phyloP scores from a whole-genome alignment of 306 rosid species.

The Gillenia trifoliata region DNA sequence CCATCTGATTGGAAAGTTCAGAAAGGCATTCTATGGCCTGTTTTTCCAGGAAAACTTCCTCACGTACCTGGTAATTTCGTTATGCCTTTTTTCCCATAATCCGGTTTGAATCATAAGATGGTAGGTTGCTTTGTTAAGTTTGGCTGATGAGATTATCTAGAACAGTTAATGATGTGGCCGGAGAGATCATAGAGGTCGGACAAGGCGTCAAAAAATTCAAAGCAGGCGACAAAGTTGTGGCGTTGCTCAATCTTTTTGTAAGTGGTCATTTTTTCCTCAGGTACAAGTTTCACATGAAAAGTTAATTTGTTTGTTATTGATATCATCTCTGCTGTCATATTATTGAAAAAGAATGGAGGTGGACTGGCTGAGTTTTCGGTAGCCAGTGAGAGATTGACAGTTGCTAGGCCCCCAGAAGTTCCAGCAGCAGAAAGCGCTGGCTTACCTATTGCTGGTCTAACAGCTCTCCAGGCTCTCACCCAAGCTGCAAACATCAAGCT shows the following conservation, averaged over 20 bases:
- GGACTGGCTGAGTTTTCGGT: conserved; percentile 60
- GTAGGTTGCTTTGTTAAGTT: background rate
- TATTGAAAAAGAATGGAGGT: conserved; percentile 36
- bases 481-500: conserved; percentile 56
- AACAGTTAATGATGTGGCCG: conserved; percentile 58
- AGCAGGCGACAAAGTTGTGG: conserved; percentile 57
- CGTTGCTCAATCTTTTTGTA: conserved; percentile 35
- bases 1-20: conserved; percentile 91
- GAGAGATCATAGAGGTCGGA: conserved; percentile 56
- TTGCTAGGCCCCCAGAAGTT: conserved; percentile 47
- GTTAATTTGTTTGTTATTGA: background rate
- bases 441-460: conserved; percentile 58
- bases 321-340: background rate
- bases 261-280: conserved; percentile 1
- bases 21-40: conserved; percentile 60
- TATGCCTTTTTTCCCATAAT: background rate
- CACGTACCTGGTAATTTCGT: background rate
- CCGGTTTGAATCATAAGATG: background rate
- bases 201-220: conserved; percentile 41
- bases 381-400: conserved; percentile 39
- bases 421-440: conserved; percentile 53
- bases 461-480: conserved; percentile 65
- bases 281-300: conserved; percentile 6
- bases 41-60: conserved; percentile 38
- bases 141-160: background rate